A percentile compares a stretch with the other conserved stretches of the same genome.
These are phyloP conservation scores for Neurospora sp. DNA, from an alignment of 2,329 filamentous ascomycete species.

Conservation along the genomic window DNA sequence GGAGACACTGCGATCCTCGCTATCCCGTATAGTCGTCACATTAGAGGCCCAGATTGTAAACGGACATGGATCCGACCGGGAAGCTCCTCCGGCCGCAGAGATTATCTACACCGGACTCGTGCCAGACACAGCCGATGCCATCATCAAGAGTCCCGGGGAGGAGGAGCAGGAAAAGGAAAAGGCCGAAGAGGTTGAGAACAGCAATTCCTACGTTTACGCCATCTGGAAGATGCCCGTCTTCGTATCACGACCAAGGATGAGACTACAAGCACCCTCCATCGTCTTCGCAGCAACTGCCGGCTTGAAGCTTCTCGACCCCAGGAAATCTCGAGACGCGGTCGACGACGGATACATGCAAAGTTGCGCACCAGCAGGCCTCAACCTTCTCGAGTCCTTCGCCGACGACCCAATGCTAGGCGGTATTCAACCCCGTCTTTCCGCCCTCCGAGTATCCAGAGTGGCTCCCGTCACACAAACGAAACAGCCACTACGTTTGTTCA, in stretches of 20 bases:
- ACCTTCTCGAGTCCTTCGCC: conserved; percentile 66
- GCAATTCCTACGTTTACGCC: conserved; percentile 36
- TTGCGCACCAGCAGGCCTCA: conserved; percentile 58
- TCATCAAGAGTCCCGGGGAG: conserved; percentile 36
- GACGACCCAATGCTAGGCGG: conserved; percentile 53
- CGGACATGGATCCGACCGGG: conserved; percentile 37
- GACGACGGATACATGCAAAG: conserved; percentile 59
- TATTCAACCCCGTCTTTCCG: conserved; percentile 57
- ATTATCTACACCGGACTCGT: conserved; percentile 48
- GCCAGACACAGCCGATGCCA: conserved; percentile 37
- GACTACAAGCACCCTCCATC: conserved; percentile 55
- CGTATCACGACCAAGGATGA: conserved; percentile 48
- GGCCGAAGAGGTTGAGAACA: conserved; percentile 16
- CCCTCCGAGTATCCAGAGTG: conserved; percentile 64
- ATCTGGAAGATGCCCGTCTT: conserved; percentile 53
- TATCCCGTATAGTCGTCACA: conserved; percentile 53
- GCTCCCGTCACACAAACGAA: conserved; percentile 54
- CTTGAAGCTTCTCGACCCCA: conserved; percentile 40
- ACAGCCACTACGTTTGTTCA: conserved; percentile 53
- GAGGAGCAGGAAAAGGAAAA: conserved; percentile 19
- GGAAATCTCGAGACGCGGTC: not conserved
- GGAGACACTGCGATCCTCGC: conserved; percentile 43
- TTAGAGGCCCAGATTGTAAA: conserved; percentile 59
- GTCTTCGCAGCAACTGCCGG: conserved; percentile 54
- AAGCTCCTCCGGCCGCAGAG: conserved; percentile 42